Evolutionary conservation across 2,329 filamentous ascomycete species (phyloP), one percentile per base, ranked within the genome.

Genomic region (Mollisia scopiformis): DNA sequence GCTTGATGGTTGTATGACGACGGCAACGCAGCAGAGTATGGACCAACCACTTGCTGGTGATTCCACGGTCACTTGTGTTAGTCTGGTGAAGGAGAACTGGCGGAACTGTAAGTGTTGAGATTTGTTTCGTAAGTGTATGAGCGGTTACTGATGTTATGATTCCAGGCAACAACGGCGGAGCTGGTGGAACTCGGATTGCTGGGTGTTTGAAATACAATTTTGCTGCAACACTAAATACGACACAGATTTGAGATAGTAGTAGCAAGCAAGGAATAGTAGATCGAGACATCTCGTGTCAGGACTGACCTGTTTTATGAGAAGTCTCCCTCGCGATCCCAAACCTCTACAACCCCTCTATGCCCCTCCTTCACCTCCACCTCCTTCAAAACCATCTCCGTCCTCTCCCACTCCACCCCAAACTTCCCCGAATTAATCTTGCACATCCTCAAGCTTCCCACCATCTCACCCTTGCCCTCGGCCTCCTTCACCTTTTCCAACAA

Each of bases 161-260:
- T 16, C 25, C 39, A 54, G 50, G 50, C 23, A 54, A 54, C 16
- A 54, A 54, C 39, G 50, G 50, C 39, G 55, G 55, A 57, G 55
- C 55, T 57, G 55, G 55, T 27, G 39, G 55, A 19, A 49, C 39
- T 33, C 39, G 55, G 33, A 41, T 31, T 49, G 55, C 25, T 31
- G 41, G 55, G 50, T 57, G 55, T 57, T 57, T 57, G 55, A 57
- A 35, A 47, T 57, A 57, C 25, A 57, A 57, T 57, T 57, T 50
- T 35, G 55, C 55, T 35, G 55, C 55, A 57, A 57, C 55, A 50
- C 5, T 49, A 25, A 27, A 57, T 57, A 31, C 3, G 41, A 57
- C 2, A 49, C 55, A 57, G 33, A 35, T 57, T 8, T 50, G 50
- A 27, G 39, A 57, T n/a, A n/a, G n/a, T n/a, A n/a, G n/a, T n/a